These are phyloP conservation scores for Annona cherimola DNA, from an alignment of 164 flowering plant species.

Conservation along the genomic window DNA sequence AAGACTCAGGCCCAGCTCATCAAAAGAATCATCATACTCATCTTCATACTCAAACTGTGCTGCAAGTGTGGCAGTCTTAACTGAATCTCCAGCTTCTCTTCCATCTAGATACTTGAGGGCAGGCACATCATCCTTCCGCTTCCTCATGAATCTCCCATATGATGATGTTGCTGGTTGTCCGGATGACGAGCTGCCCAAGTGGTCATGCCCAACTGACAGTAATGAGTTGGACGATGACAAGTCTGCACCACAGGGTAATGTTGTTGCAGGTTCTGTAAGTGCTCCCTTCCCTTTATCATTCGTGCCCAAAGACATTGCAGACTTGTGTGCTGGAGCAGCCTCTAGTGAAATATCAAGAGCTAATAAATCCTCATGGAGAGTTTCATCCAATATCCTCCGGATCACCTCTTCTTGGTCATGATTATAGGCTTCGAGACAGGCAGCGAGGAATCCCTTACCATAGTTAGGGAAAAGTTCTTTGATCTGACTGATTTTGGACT, in stretches of 20 bases:
- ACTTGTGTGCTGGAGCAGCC: conserved; percentile 37
- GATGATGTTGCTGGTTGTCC: conserved; percentile 41
- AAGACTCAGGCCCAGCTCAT: conserved; percentile 79
- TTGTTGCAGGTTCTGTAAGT: conserved; percentile 35
- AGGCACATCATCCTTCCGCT: conserved; percentile 37
- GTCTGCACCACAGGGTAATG: neutral
- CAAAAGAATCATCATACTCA: conserved; percentile 97
- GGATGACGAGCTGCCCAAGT: conserved; percentile 19
- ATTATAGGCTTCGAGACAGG: conserved; percentile 89
- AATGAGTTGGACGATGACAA: conserved; percentile 10
- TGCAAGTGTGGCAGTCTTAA: conserved; percentile 39
- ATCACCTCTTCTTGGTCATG: conserved; percentile 90
- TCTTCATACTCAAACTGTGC: conserved; percentile 90
- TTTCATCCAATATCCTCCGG: conserved; percentile 88
- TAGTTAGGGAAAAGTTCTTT: conserved; percentile 90
- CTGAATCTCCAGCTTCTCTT: conserved; percentile 35
- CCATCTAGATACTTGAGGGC: conserved; percentile 35
- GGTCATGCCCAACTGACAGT: conserved; percentile 6
- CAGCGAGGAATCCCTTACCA: conserved; percentile 78
- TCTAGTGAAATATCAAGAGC: conserved; percentile 60
- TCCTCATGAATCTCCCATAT: conserved; percentile 73
- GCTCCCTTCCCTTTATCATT: conserved; percentile 86
- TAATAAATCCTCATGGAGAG: conserved; percentile 76
- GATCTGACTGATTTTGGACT: conserved; percentile 92
- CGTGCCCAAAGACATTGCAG: conserved; percentile 31